Evolutionary conservation across 1,284 basidiomycete species (phyloP).

Genomic region (Cryptococcus sp.): DNA sequence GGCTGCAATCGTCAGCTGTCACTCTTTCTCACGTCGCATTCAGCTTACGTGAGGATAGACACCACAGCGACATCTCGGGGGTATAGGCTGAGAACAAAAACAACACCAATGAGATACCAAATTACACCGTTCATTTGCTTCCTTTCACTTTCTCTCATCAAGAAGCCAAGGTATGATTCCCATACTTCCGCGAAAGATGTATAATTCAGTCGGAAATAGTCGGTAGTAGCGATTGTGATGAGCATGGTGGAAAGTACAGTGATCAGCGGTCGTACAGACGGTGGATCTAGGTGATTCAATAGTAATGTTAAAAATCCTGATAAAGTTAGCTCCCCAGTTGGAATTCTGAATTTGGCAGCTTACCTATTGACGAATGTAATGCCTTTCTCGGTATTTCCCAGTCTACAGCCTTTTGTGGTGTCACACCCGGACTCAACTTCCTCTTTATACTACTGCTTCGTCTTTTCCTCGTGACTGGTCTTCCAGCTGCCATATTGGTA

Average conservation of each 20-base stretch:
- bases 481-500: neutral
- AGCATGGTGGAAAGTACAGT: slow-evolving; percentile 63
- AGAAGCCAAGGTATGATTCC: slow-evolving; percentile 71
- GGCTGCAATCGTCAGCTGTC: slow-evolving; percentile 50
- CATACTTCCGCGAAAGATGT: slow-evolving; percentile 68
- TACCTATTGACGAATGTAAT: slow-evolving; percentile 85
- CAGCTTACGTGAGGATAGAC: slow-evolving; percentile 77
- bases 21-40: no score
- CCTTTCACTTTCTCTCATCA: slow-evolving; percentile 93
- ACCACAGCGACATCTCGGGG: slow-evolving; percentile 84
- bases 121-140: slow-evolving; percentile 81
- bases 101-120: slow-evolving; percentile 91
- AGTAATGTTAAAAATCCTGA: slow-evolving; percentile 78
- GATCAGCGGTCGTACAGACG: slow-evolving; percentile 55
- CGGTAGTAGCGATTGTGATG: slow-evolving; percentile 66
- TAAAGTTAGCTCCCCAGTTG: neutral
- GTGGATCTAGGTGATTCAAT: slow-evolving; percentile 53
- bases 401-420: slow-evolving; percentile 43
- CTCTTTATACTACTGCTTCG: slow-evolving; percentile 32
- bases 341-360: slow-evolving; percentile 30
- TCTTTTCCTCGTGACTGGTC: slow-evolving; percentile 27
- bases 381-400: slow-evolving; percentile 85
- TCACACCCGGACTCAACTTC: slow-evolving; percentile 42
- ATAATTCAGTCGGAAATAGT: slow-evolving; percentile 70
- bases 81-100: slow-evolving; percentile 71